Evolutionary conservation across 768 basidiomycete genomes (phyloP), one percentile per base, ranked within the genome.

Genomic region (Omphalotus guepiniiformis): DNA sequence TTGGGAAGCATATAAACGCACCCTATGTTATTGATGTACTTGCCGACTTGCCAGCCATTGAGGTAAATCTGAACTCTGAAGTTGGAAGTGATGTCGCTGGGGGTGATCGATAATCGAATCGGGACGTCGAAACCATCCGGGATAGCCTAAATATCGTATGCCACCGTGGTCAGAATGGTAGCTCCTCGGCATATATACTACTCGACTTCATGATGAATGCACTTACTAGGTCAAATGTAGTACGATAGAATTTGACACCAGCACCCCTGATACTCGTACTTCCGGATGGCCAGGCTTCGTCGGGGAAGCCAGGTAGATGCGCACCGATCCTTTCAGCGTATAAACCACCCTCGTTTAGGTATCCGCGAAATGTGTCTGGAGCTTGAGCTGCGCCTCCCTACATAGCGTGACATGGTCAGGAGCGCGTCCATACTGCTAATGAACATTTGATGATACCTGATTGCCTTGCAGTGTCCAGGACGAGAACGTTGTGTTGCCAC

Each of bases 11-110:
- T 12, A 22, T 16, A 21, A 7, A 49, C 63, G 42, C 51, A 72
- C 73, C 74, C 74, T 42, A 76, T 67, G 49, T 75, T 75, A 49
- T 78, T 76, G 51, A 72, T 68, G 44, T 75, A 78, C 55, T 78
- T 76, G 7, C 76, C 75, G n/a, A 76, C 48, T 50, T 75, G 72
- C 74, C 73, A 78, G 3, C 76, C 76, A 55, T 78, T 78, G 35
- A 76, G 46, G 50, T 75, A 78, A 29, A 78, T 70, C 50, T 74
- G 74, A 12, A 66, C 68, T 16, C 74, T 70, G 61, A 70, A 76
- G 49, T 75, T 74, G n/a, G 72, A 74, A 2, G 68, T 64, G 9
- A 67, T 64, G 25, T 47, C 59, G 48, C 71, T 73, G 2, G 74
- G 74, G 0, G 70, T 73, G 18, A 76, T 66, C 1, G 67, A 71